A percentile compares a stretch with the other conserved stretches of the same genome.
Conservation (phyloP, 2,329 filamentous ascomycete genomes). For the Sclerotinia sclerotiorum region DNA sequence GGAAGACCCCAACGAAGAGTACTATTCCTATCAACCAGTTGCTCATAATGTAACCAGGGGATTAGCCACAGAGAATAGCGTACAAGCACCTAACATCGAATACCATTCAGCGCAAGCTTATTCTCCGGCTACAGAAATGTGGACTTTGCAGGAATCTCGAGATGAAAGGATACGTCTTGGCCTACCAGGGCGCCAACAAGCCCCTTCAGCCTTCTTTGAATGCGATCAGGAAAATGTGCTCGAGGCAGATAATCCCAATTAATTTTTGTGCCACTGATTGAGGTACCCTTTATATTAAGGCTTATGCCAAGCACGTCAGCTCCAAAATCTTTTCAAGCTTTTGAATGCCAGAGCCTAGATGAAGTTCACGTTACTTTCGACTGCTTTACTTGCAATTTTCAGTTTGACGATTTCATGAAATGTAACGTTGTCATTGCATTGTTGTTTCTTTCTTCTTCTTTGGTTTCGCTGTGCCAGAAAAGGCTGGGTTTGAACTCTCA, state of each 20-base stretch:
- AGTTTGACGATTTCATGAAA: background rate
- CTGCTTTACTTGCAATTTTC: too few species aligned
- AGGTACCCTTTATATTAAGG: background rate
- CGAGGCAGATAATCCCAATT: background rate
- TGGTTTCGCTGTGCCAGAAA: background rate
- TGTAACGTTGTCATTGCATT: background rate
- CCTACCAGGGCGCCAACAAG: background rate
- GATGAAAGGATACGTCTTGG: constrained; percentile 14
- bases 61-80: background rate
- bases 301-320: background rate
- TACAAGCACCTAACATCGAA: background rate
- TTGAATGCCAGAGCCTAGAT: background rate
- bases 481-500: too few species aligned
- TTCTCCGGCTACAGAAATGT: constrained; percentile 12
- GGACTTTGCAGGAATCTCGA: background rate
- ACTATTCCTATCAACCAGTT: background rate
- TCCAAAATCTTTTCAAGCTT: background rate
- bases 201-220: background rate
- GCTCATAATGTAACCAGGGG: background rate
- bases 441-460: background rate
- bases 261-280: background rate
- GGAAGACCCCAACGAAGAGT: background rate
- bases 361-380: background rate
- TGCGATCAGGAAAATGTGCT: background rate
- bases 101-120: background rate